phyloP scores from a whole-genome alignment of 2,329 filamentous ascomycete genomes.

The Xylariomycetidae sp. region DNA sequence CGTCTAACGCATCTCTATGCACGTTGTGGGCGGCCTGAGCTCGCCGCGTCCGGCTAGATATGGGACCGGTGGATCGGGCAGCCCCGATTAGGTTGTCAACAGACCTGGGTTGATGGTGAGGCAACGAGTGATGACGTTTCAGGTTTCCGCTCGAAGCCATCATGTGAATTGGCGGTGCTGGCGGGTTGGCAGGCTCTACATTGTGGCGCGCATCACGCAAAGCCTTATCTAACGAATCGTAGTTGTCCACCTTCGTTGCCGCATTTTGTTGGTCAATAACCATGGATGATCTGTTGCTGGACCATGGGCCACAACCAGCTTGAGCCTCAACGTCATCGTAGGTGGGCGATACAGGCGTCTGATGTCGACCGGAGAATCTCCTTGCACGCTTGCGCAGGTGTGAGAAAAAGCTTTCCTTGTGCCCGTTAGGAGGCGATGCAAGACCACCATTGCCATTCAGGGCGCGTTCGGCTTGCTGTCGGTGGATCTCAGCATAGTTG shows the following conservation, averaged over 20 bases:
- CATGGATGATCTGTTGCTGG: conserved; percentile 79
- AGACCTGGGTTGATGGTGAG: conserved; percentile 57
- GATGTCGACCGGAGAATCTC: conserved; percentile 86
- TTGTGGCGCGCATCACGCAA: conserved; percentile 50
- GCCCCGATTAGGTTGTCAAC: conserved; percentile 59
- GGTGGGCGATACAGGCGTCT: conserved; percentile 71
- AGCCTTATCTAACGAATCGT: conserved; percentile 58
- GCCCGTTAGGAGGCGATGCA: conserved; percentile 70
- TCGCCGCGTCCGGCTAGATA: conserved; percentile 75
- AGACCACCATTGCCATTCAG: conserved; percentile 79
- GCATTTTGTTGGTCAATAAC: conserved; percentile 58
- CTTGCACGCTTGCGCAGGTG: conserved; percentile 91
- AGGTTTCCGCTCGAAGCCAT: conserved; percentile 46
- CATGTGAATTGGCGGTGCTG: conserved; percentile 51
- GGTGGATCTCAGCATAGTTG: conserved; percentile 84
- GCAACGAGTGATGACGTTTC: conserved; percentile 63
- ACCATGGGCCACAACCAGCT: conserved; percentile 86
- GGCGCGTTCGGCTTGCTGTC: conserved; percentile 86
- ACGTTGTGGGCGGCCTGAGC: conserved; percentile 71
- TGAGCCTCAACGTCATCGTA: conserved; percentile 91
- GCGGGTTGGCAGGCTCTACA: conserved; percentile 39
- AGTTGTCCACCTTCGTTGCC: conserved; percentile 48
- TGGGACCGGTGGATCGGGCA: conserved; percentile 52
- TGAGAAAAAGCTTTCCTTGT: conserved; percentile 97
- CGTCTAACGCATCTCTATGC: conserved; percentile 89